Conservation (phyloP, 192 early-diverging fungal genomes). For the Physocladia obscura region DNA sequence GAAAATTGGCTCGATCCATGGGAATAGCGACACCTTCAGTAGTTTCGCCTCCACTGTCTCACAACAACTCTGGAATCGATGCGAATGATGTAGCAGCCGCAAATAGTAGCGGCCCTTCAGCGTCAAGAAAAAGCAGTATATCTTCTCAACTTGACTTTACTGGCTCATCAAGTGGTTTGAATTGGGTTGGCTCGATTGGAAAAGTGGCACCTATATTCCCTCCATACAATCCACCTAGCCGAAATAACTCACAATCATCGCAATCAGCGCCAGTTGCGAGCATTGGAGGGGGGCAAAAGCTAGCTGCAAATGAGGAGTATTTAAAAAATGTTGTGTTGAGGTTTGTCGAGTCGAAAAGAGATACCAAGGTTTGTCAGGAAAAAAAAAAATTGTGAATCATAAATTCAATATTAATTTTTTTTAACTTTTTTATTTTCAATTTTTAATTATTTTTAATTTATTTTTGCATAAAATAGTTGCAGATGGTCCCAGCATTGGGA, state of each 20-base stretch:
- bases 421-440: background rate
- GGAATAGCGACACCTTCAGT: constrained; percentile 32
- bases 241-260: constrained; percentile 11
- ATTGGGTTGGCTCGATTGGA: background rate
- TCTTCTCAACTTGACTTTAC: background rate
- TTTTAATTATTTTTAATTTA: background rate
- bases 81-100: constrained; percentile 13
- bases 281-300: no score
- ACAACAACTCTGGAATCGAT: constrained; percentile 30
- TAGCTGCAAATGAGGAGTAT: constrained; percentile 67
- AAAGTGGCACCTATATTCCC: background rate
- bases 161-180: constrained; percentile 14
- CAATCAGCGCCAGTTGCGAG: background rate
- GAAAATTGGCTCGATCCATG: constrained; percentile 58
- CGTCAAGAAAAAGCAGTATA: background rate
- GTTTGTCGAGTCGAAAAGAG: constrained; percentile 73
- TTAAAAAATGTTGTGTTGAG: constrained; percentile 70
- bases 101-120: background rate
- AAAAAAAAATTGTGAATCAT: background rate
- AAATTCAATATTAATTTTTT: background rate
- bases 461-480: constrained; percentile 40
- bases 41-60: constrained; percentile 27
- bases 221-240: background rate
- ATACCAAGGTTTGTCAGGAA: constrained; percentile 58
- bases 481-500: constrained; percentile 66